A percentile compares a stretch with the other conserved stretches of the same genome.
phyloP scores from a whole-genome alignment of 23 red algal species.

The Gracilaria domingensis region DNA sequence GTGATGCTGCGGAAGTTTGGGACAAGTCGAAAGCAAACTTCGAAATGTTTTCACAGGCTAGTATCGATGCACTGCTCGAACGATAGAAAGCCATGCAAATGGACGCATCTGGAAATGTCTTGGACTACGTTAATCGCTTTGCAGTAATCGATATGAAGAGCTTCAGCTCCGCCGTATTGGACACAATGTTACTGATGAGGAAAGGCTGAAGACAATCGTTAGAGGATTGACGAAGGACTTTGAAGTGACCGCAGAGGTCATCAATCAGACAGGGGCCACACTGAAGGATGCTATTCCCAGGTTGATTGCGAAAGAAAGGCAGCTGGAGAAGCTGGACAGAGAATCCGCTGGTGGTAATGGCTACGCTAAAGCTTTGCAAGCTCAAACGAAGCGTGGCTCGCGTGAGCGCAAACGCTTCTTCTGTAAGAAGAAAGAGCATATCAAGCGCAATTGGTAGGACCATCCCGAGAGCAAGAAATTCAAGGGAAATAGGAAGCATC shows the following conservation, averaged over 20 bases:
- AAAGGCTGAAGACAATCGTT: neutral
- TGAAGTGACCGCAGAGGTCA: conserved; percentile 13
- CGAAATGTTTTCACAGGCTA: conserved; percentile 3
- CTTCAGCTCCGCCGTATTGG: conserved; percentile 13
- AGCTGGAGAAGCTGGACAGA: neutral
- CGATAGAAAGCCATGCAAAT: neutral
- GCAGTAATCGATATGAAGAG: neutral
- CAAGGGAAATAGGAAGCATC: neutral
- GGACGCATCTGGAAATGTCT: neutral
- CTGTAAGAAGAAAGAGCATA: neutral
- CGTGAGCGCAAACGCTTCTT: neutral
- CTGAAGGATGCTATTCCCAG: conserved; percentile 6
- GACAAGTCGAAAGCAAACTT: neutral
- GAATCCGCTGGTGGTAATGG: neutral
- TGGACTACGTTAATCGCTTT: conserved; percentile 38
- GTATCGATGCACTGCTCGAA: neutral
- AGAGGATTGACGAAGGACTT: conserved; percentile 20
- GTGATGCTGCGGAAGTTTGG: neutral
- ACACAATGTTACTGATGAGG: neutral
- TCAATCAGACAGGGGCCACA: neutral
- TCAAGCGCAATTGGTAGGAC: neutral
- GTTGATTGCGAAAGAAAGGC: conserved; percentile 6
- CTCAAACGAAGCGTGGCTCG: too few species aligned
- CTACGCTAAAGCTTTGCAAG: neutral
- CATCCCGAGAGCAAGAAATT: neutral